These are phyloP conservation scores for Bimuria novae-zelandiae DNA, from an alignment of 2,329 filamentous ascomycete genomes.

Conservation along the genomic window DNA sequence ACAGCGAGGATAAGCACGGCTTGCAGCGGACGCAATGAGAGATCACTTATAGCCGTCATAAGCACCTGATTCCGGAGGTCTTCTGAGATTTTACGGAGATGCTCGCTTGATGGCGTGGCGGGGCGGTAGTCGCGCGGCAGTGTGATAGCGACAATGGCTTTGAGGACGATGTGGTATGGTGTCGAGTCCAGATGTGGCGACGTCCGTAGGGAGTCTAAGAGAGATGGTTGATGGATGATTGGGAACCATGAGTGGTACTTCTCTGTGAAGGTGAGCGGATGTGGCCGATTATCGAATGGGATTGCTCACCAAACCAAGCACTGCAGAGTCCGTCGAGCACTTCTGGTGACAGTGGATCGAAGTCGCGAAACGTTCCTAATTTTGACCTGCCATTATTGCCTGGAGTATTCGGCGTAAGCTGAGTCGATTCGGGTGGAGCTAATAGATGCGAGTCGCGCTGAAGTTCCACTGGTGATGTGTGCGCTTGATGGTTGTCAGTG, in stretches of 20 bases:
- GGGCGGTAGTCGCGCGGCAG: constrained; percentile 29
- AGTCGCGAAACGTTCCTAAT: no score
- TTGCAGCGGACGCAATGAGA: constrained; percentile 39
- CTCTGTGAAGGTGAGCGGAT: constrained; percentile 2
- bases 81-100: constrained; percentile 23
- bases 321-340: constrained; percentile 30
- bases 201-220: constrained; percentile 21
- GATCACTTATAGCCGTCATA: constrained; percentile 31
- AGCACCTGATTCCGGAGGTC: constrained; percentile 32
- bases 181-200: constrained; percentile 26
- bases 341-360: constrained; percentile 19
- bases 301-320: constrained; percentile 37
- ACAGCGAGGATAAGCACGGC: constrained; percentile 38
- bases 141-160: constrained; percentile 37
- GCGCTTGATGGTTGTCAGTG: no score
- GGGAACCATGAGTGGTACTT: constrained; percentile 46
- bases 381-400: no score
- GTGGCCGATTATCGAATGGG: background rate
- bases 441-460: no score
- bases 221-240: constrained; percentile 36
- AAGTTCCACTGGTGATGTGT: no score
- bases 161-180: constrained; percentile 30
- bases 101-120: constrained; percentile 23
- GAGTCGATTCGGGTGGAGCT: no score
- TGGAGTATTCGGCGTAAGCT: no score